phyloP scores from a whole-genome alignment of 192 early-diverging fungal species.

The Rhizoclosmatium globosum region DNA sequence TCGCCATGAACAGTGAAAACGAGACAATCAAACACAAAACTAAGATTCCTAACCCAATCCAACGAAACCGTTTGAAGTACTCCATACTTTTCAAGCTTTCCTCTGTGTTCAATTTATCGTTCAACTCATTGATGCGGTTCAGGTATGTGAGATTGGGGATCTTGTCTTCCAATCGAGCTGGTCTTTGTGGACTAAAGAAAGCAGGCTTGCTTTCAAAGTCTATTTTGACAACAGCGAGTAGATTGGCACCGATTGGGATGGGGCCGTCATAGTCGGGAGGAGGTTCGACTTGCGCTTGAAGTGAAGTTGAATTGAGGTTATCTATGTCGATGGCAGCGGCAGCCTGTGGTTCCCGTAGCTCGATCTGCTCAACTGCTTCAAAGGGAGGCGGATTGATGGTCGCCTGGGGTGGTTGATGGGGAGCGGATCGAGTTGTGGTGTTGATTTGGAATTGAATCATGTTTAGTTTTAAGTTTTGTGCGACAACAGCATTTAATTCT shows the following conservation, averaged over 20 bases:
- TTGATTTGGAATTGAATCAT: too few relatives aligned
- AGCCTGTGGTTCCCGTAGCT: too few relatives aligned
- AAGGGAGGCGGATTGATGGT: too few relatives aligned
- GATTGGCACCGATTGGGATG: not conserved
- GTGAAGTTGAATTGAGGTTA: too few relatives aligned
- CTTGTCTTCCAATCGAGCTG: slow-evolving; percentile 2
- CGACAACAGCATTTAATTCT: too few relatives aligned
- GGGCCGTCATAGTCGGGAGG: slow-evolving; percentile 14
- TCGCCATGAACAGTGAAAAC: not conserved
- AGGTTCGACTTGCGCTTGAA: not conserved
- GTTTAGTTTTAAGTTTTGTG: too few relatives aligned
- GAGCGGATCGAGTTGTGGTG: too few relatives aligned
- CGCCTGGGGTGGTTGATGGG: too few relatives aligned
- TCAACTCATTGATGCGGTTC: slow-evolving; percentile 14
- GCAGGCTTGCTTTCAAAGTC: not conserved
- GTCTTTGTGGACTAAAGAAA: slow-evolving; percentile 5
- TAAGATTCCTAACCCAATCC: not conserved
- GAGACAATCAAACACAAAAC: not conserved
- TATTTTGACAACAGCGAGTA: not conserved
- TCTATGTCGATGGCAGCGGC: too few relatives aligned
- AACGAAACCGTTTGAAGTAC: not conserved
- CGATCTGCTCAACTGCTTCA: too few relatives aligned
- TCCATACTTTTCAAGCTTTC: not conserved
- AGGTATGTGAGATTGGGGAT: slow-evolving; percentile 6
- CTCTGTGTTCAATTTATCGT: not conserved